A percentile compares a stretch with the other conserved stretches of the same genome.
These are phyloP conservation scores for Bathelium albidoporum DNA, from an alignment of 495 filamentous ascomycete species.

Conservation along the genomic window DNA sequence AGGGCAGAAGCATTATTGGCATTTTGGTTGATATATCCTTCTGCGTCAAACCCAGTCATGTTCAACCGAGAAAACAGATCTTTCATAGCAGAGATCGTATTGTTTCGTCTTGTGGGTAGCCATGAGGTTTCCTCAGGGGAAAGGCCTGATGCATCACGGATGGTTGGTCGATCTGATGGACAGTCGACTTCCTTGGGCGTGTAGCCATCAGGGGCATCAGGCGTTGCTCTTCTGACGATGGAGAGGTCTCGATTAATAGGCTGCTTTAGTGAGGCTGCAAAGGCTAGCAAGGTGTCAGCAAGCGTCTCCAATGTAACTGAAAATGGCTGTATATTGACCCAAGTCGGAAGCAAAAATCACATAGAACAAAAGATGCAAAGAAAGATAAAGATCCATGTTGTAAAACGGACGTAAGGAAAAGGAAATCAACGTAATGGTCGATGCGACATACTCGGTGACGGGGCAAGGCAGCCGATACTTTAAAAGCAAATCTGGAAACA, in stretches of 20 bases:
- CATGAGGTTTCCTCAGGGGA: slow-evolving; percentile 62
- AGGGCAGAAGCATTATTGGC: slow-evolving; percentile 46
- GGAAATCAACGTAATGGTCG: background rate
- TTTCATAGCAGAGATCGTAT: slow-evolving; percentile 56
- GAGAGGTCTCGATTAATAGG: background rate
- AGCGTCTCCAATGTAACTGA: background rate
- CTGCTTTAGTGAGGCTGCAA: background rate
- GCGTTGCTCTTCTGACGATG: slow-evolving; percentile 20
- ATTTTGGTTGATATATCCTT: slow-evolving; percentile 52
- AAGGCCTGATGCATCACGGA: slow-evolving; percentile 46
- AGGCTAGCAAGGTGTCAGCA: background rate
- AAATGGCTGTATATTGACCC: background rate
- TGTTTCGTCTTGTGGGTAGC: slow-evolving; percentile 47
- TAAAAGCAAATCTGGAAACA: background rate
- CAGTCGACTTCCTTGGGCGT: slow-evolving; percentile 27
- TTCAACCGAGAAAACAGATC: slow-evolving; percentile 62
- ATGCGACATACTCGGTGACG: background rate
- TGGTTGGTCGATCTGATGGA: slow-evolving; percentile 36
- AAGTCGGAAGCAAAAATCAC: background rate
- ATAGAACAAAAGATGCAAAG: background rate
- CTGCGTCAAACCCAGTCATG: slow-evolving; percentile 68
- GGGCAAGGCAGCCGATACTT: background rate
- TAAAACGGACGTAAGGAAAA: background rate
- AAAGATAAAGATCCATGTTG: background rate
- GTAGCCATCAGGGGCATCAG: slow-evolving; percentile 32